These are phyloP conservation scores for Hymenoscyphus albidus DNA, from an alignment of 2,329 filamentous ascomycete genomes.

Conservation along the genomic window DNA sequence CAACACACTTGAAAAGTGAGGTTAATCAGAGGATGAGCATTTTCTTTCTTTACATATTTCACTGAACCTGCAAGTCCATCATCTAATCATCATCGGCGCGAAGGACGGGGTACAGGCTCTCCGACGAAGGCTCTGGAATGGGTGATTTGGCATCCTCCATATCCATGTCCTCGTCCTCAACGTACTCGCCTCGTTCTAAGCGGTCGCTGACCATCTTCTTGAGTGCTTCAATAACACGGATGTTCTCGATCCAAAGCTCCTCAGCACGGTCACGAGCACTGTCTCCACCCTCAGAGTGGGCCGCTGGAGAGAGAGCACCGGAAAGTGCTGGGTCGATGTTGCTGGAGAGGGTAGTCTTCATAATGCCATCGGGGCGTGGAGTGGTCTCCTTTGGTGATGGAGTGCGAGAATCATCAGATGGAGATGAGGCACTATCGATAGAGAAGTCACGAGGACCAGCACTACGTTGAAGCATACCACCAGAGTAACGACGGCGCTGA, in stretches of 20 bases:
- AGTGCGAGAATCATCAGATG: constrained; percentile 25
- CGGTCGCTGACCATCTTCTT: constrained; percentile 55
- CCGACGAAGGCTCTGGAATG: constrained; percentile 9
- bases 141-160: constrained; percentile 16
- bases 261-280: constrained; percentile 55
- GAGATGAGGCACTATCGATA: constrained; percentile 28
- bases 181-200: constrained; percentile 54
- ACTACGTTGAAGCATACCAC: constrained; percentile 62
- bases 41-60: background rate
- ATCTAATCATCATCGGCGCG: constrained; percentile 15
- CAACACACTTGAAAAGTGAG: no score
- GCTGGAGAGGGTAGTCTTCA: constrained; percentile 37
- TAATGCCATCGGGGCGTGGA: constrained; percentile 37
- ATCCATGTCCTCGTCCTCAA: constrained; percentile 30
- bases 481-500: constrained; percentile 62
- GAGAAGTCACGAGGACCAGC: constrained; percentile 40
- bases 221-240: constrained; percentile 60
- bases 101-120: constrained; percentile 18
- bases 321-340: constrained; percentile 36
- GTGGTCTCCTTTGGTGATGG: constrained; percentile 30
- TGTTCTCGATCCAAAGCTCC: constrained; percentile 63
- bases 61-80: background rate
- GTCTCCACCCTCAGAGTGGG: constrained; percentile 50
- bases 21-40: constrained; percentile 9
- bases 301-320: constrained; percentile 51